A percentile compares a stretch with the other conserved stretches of the same genome.
Evolutionary conservation across 345 rosid genomes (phyloP).

Genomic region (Triadica sebifera): DNA sequence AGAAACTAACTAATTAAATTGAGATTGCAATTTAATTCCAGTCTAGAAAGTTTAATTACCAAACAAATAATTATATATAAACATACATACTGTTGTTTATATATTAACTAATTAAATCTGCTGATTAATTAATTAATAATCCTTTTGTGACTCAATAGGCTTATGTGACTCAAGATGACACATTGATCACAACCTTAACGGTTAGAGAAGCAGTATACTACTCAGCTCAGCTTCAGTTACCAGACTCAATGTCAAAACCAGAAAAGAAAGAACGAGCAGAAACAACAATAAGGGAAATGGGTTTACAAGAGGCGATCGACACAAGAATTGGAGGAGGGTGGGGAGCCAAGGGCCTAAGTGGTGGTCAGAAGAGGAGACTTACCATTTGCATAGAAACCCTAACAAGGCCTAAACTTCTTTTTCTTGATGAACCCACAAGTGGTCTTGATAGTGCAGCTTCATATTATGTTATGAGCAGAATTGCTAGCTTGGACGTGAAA

Average conservation of each 20-base stretch:
- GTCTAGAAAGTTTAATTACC: no score
- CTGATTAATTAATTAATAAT: no score
- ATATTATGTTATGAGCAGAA: conserved; percentile 5
- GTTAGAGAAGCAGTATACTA: conserved; percentile 19
- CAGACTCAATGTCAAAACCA: conserved; percentile 2
- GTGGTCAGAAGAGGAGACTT: conserved; percentile 17
- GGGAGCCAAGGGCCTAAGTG: conserved; percentile 7
- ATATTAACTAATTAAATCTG: no score
- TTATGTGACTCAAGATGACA: conserved; percentile 17
- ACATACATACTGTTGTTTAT: no score
- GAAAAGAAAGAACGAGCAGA: conserved; percentile 15
- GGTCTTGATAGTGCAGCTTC: conserved; percentile 21
- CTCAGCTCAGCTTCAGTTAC: conserved; percentile 16
- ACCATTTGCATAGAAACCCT: conserved; percentile 18
- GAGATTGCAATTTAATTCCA: no score
- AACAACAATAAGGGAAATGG: conserved; percentile 15
- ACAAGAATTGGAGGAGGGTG: conserved; percentile 16
- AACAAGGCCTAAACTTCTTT: conserved; percentile 16
- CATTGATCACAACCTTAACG: conserved; percentile 13
- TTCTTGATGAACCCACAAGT: conserved; percentile 16
- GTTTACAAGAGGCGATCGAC: conserved; percentile 8
- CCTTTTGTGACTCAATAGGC: background rate
- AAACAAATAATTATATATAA: no score
- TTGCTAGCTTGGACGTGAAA: background rate
- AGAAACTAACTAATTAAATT: background rate